Evolutionary conservation across 441 rosid genomes (phyloP).

Genomic region (Macaranga tanarius): DNA sequence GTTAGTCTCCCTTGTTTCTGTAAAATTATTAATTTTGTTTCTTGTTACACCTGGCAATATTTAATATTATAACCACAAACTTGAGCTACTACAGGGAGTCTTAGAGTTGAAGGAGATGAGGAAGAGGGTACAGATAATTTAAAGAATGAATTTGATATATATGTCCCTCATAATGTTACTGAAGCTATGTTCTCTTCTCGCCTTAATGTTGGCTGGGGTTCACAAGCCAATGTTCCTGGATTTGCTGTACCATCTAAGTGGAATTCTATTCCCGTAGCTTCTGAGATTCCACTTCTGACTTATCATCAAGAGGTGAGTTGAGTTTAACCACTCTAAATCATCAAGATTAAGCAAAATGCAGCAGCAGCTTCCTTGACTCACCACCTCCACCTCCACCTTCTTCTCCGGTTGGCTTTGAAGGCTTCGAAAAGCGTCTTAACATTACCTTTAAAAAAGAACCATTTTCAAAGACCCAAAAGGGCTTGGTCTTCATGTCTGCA

Average conservation of each 20-base stretch:
- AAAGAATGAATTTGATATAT: slow-evolving; percentile 63
- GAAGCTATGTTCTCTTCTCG: slow-evolving; percentile 48
- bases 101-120: slow-evolving; percentile 81
- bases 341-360: neutral
- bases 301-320: slow-evolving; percentile 58
- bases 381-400: no score
- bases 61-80: slow-evolving; percentile 19
- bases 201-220: slow-evolving; percentile 39
- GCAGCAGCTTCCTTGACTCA: slow-evolving; percentile 6
- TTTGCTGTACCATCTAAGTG: slow-evolving; percentile 44
- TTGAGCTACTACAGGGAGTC: slow-evolving; percentile 50
- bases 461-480: slow-evolving; percentile 34
- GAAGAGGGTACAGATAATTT: slow-evolving; percentile 73
- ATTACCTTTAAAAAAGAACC: slow-evolving; percentile 51
- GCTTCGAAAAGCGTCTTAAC: slow-evolving; percentile 88
- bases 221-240: slow-evolving; percentile 36
- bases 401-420: slow-evolving; percentile 65
- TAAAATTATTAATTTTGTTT: no score
- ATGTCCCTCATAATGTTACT: slow-evolving; percentile 38
- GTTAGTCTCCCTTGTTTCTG: no score
- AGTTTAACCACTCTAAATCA: neutral
- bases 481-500: slow-evolving; percentile 35
- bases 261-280: slow-evolving; percentile 41
- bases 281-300: slow-evolving; percentile 60
- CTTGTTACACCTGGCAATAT: no score